Base-by-base conservation (phyloP, 2,329 filamentous ascomycete species). In the Fusarium brevicatenulatum region DNA sequence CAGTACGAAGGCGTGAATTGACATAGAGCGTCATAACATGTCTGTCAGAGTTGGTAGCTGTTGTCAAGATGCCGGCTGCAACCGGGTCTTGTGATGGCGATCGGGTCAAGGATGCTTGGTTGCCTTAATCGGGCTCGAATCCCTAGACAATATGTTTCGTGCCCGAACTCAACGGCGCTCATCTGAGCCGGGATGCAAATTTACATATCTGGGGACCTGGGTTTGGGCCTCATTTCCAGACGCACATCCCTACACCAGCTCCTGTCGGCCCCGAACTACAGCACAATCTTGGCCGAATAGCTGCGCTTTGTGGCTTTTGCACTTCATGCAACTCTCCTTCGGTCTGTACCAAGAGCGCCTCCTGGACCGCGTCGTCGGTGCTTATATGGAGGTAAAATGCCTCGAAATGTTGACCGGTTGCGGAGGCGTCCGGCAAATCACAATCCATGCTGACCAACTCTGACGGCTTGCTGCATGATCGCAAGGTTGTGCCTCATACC, bases 341-440 rank as follows among this genome's bases (percentile, higher is more conserved):
- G 70, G 73, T 73, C 73, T 75, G 67, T 61, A 58, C 60, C 53
- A 70, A 34, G 44, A 70, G 42, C 69, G 62, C 72, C 71, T 58
- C 59, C 63, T 60, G 56, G 68, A 75, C 73, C 72, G 56, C 42
- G 42, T 73, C 46, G 66, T 75, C 72, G 73, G 73, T 75, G 73
- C 58, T 44, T 70, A 56, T 52, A 56, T 47, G 57, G 50, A 19
- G 44, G 52, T 56, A 60, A 63, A 63, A 68, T 62, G 55, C 63
- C 63, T 69, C 63, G 47, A 69, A 28, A 42, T 73, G 63, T 71
- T 73, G 70, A 75, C 73, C 73, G 73, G 73, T 69, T 75, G 57
- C 49, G 43, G 63, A 68, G 60, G 37, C 11, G 52, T 50, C 55
- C 49, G 47, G 58, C 72, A 73, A 75, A 75, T 75, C 42, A 56